Conservation (phyloP, 257 asterid genomes). For the Gentiana macrophylla region DNA sequence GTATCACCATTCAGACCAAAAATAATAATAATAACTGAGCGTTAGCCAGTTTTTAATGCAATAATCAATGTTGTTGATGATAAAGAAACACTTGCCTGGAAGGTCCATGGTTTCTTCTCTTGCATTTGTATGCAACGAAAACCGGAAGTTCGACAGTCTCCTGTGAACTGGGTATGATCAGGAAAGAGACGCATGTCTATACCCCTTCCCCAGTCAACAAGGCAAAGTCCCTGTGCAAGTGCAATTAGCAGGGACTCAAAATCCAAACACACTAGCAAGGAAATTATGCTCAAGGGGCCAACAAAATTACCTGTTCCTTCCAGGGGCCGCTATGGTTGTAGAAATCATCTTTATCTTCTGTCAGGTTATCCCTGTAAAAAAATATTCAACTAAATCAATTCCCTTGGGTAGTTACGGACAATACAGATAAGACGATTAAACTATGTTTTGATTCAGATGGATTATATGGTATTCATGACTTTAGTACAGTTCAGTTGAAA, state of each 20-base stretch:
- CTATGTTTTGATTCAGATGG: too few species aligned
- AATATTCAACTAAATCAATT: too few species aligned
- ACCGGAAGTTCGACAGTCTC: slow-evolving; percentile 89
- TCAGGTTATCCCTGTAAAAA: slow-evolving; percentile 74
- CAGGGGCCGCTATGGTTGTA: slow-evolving; percentile 55
- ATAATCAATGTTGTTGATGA: slow-evolving; percentile 1
- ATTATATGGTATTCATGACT: too few species aligned
- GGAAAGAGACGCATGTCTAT: slow-evolving; percentile 74
- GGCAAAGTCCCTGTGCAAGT: slow-evolving; percentile 83
- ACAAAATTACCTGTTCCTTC: slow-evolving; percentile 71
- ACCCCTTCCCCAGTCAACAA: slow-evolving; percentile 98
- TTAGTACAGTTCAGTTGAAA: too few species aligned
- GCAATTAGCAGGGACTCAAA: not conserved
- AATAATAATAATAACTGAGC: too few species aligned
- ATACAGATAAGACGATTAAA: not conserved
- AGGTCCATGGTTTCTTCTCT: slow-evolving; percentile 84
- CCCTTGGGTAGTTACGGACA: too few species aligned
- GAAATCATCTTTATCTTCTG: slow-evolving; percentile 37
- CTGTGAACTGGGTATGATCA: slow-evolving; percentile 47
- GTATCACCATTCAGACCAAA: slow-evolving; percentile 4
- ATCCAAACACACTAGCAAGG: slow-evolving; percentile 5
- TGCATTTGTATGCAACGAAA: slow-evolving; percentile 95
- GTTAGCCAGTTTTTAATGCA: slow-evolving; percentile 3
- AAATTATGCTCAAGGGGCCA: slow-evolving; percentile 1
- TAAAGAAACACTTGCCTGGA: slow-evolving; percentile 41